Percentiles rank a stretch among this genome's conserved stretches.
These are phyloP conservation scores for Ocimum tenuiflorum DNA, from an alignment of 257 asterid species.

Conservation along the genomic window DNA sequence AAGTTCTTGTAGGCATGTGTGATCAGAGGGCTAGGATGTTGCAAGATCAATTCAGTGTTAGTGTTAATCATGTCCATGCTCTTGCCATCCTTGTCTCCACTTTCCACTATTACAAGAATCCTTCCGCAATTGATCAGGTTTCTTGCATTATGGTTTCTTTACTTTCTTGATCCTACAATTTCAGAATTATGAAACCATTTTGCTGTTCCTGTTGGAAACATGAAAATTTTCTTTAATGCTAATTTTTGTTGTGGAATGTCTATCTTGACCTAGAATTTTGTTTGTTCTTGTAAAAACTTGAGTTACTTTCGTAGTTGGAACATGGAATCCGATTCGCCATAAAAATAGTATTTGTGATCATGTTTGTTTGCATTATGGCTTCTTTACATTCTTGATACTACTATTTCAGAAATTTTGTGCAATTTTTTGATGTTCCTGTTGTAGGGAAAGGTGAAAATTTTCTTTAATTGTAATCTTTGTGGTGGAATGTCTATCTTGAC, in stretches of 20 bases:
- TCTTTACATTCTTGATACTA: not conserved
- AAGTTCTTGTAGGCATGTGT: slow-evolving; percentile 74
- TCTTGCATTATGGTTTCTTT: not conserved
- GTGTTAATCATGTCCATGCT: slow-evolving; percentile 93
- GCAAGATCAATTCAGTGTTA: slow-evolving; percentile 88
- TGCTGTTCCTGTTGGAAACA: not conserved
- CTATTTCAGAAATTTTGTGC: not conserved
- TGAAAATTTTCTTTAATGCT: not conserved
- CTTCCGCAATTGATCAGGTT: slow-evolving; percentile 95
- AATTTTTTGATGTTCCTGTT: not conserved
- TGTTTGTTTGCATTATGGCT: slow-evolving; percentile 35
- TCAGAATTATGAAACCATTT: no score
- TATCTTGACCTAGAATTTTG: not conserved
- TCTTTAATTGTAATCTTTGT: not conserved
- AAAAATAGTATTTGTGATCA: no score
- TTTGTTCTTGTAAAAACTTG: not conserved
- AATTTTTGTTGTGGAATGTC: not conserved
- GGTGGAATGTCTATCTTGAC: not conserved
- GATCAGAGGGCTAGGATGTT: slow-evolving; percentile 95
- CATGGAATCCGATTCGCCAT: not conserved
- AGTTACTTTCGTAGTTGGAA: not conserved
- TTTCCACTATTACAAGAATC: slow-evolving; percentile 74
- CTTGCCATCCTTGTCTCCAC: slow-evolving; percentile 88
- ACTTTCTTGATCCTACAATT: not conserved
- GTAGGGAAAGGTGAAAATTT: not conserved